A percentile compares a stretch with the other conserved stretches of the same genome.
Conservation (phyloP, 2,329 filamentous ascomycete species). For the Tolypocladium sp. region DNA sequence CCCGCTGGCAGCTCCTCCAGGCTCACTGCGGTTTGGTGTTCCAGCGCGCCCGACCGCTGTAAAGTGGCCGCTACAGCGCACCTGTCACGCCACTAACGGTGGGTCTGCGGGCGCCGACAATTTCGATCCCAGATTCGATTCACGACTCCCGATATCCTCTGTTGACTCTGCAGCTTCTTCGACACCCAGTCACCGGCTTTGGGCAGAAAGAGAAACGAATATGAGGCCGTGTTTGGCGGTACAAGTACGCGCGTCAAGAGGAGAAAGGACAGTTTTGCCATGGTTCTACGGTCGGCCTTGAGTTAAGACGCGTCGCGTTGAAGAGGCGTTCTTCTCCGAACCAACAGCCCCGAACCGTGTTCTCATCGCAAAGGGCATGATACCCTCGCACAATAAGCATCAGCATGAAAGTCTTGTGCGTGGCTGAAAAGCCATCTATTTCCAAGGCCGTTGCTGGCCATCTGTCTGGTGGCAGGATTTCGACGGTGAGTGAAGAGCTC, state of each 20-base stretch:
- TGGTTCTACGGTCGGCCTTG: not conserved
- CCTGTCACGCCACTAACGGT: not conserved
- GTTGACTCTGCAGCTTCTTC: not conserved
- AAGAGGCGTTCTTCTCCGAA: not conserved
- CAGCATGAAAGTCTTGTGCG: conserved; percentile 44
- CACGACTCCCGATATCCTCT: not conserved
- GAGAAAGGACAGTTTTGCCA: not conserved
- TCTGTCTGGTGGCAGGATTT: conserved; percentile 66
- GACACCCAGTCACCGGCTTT: not conserved
- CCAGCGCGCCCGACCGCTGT: not conserved
- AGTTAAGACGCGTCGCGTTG: not conserved
- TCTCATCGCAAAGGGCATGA: not conserved
- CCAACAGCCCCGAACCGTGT: not conserved
- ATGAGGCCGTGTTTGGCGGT: not conserved
- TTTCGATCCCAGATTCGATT: not conserved
- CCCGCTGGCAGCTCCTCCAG: not conserved
- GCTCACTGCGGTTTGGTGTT: not conserved
- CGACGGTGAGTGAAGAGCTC: conserved; percentile 46
- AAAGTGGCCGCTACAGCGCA: not conserved
- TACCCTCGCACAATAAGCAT: not conserved
- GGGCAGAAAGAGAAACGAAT: not conserved
- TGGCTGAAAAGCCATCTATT: conserved; percentile 74
- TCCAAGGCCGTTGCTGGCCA: conserved; percentile 89
- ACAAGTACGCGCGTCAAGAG: too few relatives aligned
- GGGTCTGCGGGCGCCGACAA: not conserved